These are phyloP conservation scores for Fagopyrum tataricum DNA, from an alignment of 148 eudicot species.

Conservation along the genomic window DNA sequence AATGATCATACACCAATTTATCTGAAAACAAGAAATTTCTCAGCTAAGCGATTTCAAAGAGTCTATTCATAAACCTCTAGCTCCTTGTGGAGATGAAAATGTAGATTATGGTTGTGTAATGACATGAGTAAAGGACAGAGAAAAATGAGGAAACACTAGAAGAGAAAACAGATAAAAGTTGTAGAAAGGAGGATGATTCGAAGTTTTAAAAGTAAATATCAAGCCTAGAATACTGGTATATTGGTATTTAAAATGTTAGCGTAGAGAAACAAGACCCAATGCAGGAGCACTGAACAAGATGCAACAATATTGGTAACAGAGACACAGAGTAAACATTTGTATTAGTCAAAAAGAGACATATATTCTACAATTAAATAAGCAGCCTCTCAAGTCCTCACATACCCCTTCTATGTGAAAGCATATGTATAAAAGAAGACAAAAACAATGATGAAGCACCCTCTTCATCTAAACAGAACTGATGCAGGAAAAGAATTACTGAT, in stretches of 20 bases:
- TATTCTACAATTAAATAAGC: neutral
- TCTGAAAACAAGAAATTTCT: neutral
- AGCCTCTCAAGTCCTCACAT: neutral
- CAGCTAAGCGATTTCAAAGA: neutral
- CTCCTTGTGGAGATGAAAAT: neutral
- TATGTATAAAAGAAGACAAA: neutral
- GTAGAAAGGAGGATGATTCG: neutral
- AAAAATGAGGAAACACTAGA: neutral
- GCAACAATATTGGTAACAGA: neutral
- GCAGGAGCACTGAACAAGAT: neutral
- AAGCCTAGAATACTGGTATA: neutral
- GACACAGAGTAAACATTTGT: neutral
- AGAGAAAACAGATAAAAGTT: neutral
- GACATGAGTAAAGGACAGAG: neutral
- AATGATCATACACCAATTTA: neutral
- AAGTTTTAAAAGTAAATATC: neutral
- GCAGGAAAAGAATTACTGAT: neutral
- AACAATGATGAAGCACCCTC: neutral
- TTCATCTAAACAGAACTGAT: neutral
- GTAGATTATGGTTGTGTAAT: neutral
- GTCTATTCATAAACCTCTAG: neutral
- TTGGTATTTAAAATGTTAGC: neutral
- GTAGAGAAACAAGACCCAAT: neutral
- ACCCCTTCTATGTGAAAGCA: neutral
- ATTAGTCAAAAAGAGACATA: neutral